Evolutionary conservation across 2,329 filamentous ascomycete species (phyloP).

Genomic region (Lizonia empirigonia): DNA sequence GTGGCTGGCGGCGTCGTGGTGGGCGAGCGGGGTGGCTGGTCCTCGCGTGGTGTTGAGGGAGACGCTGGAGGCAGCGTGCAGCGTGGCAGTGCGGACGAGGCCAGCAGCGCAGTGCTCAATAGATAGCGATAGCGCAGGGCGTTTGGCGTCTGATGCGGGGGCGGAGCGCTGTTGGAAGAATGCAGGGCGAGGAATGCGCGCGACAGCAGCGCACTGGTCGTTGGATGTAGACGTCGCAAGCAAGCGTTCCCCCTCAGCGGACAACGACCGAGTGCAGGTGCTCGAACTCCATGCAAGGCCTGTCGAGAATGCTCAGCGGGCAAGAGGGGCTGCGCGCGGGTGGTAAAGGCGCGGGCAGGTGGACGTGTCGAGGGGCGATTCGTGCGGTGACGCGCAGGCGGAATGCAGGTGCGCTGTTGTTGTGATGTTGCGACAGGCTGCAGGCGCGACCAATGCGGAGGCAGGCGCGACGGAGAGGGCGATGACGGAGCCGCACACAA

Average conservation of each 20-base stretch:
- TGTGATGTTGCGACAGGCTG: conserved; percentile 26
- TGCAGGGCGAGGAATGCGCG: conserved; percentile 33
- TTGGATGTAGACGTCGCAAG: conserved; percentile 28
- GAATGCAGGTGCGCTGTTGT: conserved; percentile 29
- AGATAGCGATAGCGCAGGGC: conserved; percentile 38
- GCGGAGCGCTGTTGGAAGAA: conserved; percentile 33
- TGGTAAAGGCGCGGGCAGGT: conserved; percentile 19
- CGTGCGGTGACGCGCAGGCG: conserved; percentile 26
- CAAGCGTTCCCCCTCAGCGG: conserved; percentile 41
- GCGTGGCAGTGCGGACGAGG: conserved; percentile 27
- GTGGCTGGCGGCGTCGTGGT: conserved; percentile 17
- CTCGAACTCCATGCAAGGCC: conserved; percentile 45
- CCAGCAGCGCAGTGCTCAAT: conserved; percentile 27
- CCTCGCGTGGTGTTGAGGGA: conserved; percentile 11
- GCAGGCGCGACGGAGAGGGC: conserved; percentile 12
- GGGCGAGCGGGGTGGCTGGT: conserved; percentile 16
- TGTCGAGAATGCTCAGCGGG: conserved; percentile 20
- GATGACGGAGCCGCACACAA: conserved; percentile 27
- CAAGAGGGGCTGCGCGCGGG: conserved; percentile 19
- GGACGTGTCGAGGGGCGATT: conserved; percentile 30
- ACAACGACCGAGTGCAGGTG: conserved; percentile 31
- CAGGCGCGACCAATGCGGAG: conserved; percentile 23
- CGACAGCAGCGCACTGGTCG: conserved; percentile 23
- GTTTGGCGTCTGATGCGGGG: conserved; percentile 18
- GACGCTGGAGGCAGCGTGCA: conserved; percentile 20